Percentiles rank a stretch among this genome's conserved stretches.
Evolutionary conservation across 2,329 filamentous ascomycete species (phyloP).

Genomic region (Clonostachys sp.): DNA sequence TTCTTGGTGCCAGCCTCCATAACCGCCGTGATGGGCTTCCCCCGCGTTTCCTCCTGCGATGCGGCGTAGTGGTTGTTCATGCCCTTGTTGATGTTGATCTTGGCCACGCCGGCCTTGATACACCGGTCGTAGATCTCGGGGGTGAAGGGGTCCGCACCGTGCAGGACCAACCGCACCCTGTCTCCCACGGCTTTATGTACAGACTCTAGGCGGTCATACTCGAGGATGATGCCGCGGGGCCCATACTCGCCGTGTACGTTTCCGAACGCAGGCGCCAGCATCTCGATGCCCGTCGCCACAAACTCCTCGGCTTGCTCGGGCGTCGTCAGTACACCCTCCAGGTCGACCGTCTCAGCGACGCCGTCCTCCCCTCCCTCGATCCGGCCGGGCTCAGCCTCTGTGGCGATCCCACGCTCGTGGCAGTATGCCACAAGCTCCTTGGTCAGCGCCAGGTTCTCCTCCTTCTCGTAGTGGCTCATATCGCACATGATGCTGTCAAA

Average conservation of each 20-base stretch:
- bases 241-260: slow-evolving; percentile 76
- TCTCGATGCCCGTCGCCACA: slow-evolving; percentile 66
- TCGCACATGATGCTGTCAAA: slow-evolving; percentile 76
- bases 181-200: slow-evolving; percentile 20
- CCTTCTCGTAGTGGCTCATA: slow-evolving; percentile 69
- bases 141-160: slow-evolving; percentile 51
- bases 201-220: slow-evolving; percentile 36
- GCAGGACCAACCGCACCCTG: slow-evolving; percentile 39
- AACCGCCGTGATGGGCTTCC: slow-evolving; percentile 38
- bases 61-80: slow-evolving; percentile 37
- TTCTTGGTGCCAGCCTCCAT: slow-evolving; percentile 39
- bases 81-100: slow-evolving; percentile 52
- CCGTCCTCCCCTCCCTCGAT: slow-evolving; percentile 58
- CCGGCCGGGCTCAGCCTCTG: slow-evolving; percentile 55
- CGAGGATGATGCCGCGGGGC: slow-evolving; percentile 45
- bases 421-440: slow-evolving; percentile 56
- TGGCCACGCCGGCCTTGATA: slow-evolving; percentile 44
- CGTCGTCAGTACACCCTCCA: slow-evolving; percentile 53
- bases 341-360: slow-evolving; percentile 52
- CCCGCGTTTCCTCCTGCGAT: slow-evolving; percentile 37
- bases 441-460: slow-evolving; percentile 63
- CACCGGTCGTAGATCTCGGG: slow-evolving; percentile 41
- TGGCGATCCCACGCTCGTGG: slow-evolving; percentile 58
- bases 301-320: slow-evolving; percentile 68
- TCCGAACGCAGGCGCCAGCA: slow-evolving; percentile 71